Evolutionary conservation across 371 early-diverging fungal genomes (phyloP), one percentile per base, ranked within the genome.

Genomic region (Apophysomyces ossiformis): DNA sequence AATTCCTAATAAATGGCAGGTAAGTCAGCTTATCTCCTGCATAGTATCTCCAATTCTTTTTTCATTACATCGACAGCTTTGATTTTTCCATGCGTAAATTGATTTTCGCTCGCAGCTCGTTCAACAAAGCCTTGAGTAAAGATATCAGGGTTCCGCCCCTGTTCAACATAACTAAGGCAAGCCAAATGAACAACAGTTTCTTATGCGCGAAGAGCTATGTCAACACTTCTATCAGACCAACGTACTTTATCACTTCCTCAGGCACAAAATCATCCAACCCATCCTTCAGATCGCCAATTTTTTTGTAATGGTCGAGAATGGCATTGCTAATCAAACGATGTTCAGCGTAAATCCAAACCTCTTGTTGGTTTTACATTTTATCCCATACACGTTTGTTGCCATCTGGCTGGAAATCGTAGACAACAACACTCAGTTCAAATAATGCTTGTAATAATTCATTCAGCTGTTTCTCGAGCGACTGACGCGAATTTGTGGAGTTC

Each of bases 11-110:
- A 36, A 60, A 1, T 37, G 8, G 41, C 2, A 41, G 13, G 13
- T 16, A 13, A 41, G 4, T 57, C 39, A 11, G 16, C 8, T 58
- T 15, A 39, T 15, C 2, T 36, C 39, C 32, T 32, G 11, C 15
- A 18, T 13, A 2, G 39, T n/a, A 37, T 6, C 12, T 26, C 32
- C 32, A 26, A 26, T 26, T 0, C 26, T 12, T 9, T 21, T 8
- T 16, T n/a, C 35, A 35, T 36, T 84, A 83, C 89, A 67, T 82
- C 82, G 47, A 92, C 81, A 15, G 92, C 90, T 15, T 82, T 74
- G 58, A 90, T 84, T 67, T 91, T 91, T 64, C 92, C 92, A 64
- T 92, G 87, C 0, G 92, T 89, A 57, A 87, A 91, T 66, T 92
- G 92, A 69, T 91, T 92, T 70, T 92, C 92, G n/a, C 86, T 90